Base-by-base conservation (phyloP, 129 eudicot species). In the Helichrysum umbraculigerum region DNA sequence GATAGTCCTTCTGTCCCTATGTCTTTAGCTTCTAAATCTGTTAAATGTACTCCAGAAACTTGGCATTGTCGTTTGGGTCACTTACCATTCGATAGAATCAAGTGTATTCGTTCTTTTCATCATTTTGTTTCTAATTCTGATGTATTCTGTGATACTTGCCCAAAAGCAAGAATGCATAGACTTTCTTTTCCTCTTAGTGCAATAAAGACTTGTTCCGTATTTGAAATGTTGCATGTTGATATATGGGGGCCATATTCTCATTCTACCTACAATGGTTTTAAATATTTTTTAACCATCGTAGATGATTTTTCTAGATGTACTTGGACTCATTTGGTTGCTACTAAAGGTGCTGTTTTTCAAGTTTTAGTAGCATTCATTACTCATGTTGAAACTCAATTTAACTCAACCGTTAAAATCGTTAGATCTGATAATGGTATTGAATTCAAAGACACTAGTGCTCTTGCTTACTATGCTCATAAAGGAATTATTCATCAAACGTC, bases 161-260 rank as follows among this genome's bases (percentile, higher is more conserved):
- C 0, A 69, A 69, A 0, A 12, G 73, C 73, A 1, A 42, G 59
- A 17, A 34, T 51, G 58, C 65, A 52, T 50, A 71, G 35, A 71
- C 50, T 71, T 17, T 34, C 51, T 22, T 71, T 71, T 50, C n/a
- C 28, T n/a, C n/a, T 12, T 0, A 30, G 44, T 16, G 2, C 3
- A 2, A 71, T 52, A 2, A 59, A 32, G 3, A 54, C 51, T n/a
- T 52, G 16, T 8, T 1, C 12, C 0, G 1, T 4, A n/a, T n/a
- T n/a, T n/a, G n/a, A n/a, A n/a, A n/a, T n/a, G n/a, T n/a, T n/a
- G 0, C 76, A 54, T 29, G 44, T 71, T 30, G 76, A 54, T 34
- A 8, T 57, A 20, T 71, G 51, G 76, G 65, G 65, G 0, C 76
- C 50, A 20, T 71, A 54, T n/a, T 17, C 37, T 8, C n/a, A 3